Evolutionary conservation across 345 rosid genomes (phyloP).

Genomic region (Brassica juncea): DNA sequence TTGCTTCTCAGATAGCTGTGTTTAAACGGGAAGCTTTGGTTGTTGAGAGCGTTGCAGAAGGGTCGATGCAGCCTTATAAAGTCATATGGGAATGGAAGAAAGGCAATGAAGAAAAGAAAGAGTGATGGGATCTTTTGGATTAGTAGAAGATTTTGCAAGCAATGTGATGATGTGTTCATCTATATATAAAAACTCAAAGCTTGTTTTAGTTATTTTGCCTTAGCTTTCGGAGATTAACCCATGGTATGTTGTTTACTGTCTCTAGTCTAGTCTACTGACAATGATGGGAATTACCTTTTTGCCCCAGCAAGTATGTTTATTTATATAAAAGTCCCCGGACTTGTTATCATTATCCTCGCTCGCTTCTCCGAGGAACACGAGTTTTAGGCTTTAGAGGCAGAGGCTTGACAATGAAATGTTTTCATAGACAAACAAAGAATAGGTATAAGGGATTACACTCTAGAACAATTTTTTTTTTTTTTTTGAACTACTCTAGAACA

Average conservation of each 20-base stretch:
- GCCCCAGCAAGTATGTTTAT: conserved; percentile 1
- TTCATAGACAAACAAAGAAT: conserved; percentile 36
- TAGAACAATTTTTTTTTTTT: neutral
- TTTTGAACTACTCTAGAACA: conserved; percentile 15
- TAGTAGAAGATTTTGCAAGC: neutral
- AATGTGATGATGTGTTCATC: conserved; percentile 2
- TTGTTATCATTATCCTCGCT: neutral
- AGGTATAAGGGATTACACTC: conserved; percentile 29
- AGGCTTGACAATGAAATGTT: neutral
- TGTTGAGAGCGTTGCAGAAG: conserved; percentile 9
- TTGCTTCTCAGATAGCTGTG: conserved; percentile 89
- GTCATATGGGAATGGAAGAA: conserved; percentile 83
- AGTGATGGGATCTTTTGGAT: neutral
- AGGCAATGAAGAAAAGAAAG: conserved; percentile 5
- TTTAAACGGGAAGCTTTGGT: conserved; percentile 44
- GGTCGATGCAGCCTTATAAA: conserved; percentile 40
- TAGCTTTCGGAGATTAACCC: neutral
- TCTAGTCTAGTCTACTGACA: conserved; percentile 2
- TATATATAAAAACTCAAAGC: conserved; percentile 1
- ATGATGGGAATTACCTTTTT: neutral
- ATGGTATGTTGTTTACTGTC: neutral
- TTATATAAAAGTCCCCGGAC: neutral
- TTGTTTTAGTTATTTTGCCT: conserved; percentile 12
- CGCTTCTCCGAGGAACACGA: neutral
- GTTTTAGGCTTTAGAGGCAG: neutral